These are phyloP conservation scores for Sclerotinia sclerotiorum DNA, from an alignment of 2,329 filamentous ascomycete species.

Conservation along the genomic window DNA sequence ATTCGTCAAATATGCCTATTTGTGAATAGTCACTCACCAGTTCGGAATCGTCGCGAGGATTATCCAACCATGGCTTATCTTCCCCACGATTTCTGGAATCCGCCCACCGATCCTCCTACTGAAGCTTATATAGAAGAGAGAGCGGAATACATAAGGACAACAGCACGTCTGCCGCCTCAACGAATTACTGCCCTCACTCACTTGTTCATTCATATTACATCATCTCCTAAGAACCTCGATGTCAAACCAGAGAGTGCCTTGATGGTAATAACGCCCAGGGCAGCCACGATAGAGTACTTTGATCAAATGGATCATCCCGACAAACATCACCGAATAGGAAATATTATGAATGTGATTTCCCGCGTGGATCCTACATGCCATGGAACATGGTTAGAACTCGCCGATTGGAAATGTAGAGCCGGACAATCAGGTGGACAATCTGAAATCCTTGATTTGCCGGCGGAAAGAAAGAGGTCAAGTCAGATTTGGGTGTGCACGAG, in stretches of 20 bases:
- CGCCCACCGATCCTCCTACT: not conserved
- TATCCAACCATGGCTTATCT: conserved; percentile 12
- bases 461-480: not conserved
- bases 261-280: conserved; percentile 3
- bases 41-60: not conserved
- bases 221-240: no score
- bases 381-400: conserved; percentile 2
- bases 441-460: no score
- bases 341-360: conserved; percentile 9
- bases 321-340: not conserved
- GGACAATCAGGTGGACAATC: not conserved
- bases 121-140: conserved; percentile 17
- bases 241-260: conserved; percentile 4
- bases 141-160: conserved; percentile 1
- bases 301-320: not conserved
- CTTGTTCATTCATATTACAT: conserved; percentile 5
- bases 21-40: conserved; percentile 9
- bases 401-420: conserved; percentile 10
- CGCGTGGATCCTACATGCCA: not conserved
- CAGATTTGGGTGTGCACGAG: conserved; percentile 1
- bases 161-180: not conserved
- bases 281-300: conserved; percentile 8
- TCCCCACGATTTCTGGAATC: conserved; percentile 9
- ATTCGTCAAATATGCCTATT: conserved; percentile 7
- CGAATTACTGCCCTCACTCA: conserved; percentile 4